These are phyloP conservation scores for Chalciporus piperatus DNA, from an alignment of 768 basidiomycete species.

Conservation along the genomic window DNA sequence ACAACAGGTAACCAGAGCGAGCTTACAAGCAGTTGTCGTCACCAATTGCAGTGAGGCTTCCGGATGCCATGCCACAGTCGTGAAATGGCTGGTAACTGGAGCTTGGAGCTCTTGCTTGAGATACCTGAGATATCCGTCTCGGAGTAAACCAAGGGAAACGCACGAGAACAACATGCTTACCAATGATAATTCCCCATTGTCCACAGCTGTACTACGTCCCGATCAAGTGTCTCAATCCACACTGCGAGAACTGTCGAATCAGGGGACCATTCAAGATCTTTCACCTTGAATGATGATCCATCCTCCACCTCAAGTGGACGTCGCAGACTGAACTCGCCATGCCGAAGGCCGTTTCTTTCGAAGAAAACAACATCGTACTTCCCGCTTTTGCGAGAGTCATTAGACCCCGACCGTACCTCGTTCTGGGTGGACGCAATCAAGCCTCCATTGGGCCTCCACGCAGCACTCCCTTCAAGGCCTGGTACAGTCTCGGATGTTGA, in stretches of 20 bases:
- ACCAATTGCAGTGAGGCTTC: slow-evolving; percentile 67
- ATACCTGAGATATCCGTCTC: slow-evolving; percentile 53
- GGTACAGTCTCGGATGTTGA: slow-evolving; percentile 82
- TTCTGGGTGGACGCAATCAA: slow-evolving; percentile 80
- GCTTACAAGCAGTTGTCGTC: slow-evolving; percentile 64
- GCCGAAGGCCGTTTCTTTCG: slow-evolving; percentile 90
- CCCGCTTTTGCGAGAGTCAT: slow-evolving; percentile 61
- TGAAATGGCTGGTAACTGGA: slow-evolving; percentile 55
- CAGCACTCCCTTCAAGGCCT: slow-evolving; percentile 74
- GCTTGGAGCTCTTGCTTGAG: slow-evolving; percentile 85
- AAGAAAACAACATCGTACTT: slow-evolving; percentile 90
- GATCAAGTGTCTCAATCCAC: slow-evolving; percentile 70
- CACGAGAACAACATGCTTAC: slow-evolving; percentile 35
- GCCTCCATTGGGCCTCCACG: slow-evolving; percentile 89
- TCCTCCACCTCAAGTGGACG: slow-evolving; percentile 31
- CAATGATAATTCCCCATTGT: slow-evolving; percentile 94
- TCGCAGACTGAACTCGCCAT: slow-evolving; percentile 80
- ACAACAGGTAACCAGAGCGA: not conserved
- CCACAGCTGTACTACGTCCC: slow-evolving; percentile 92
- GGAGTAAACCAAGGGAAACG: slow-evolving; percentile 5
- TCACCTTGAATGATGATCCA: slow-evolving; percentile 68
- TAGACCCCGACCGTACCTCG: slow-evolving; percentile 69
- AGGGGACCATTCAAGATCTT: slow-evolving; percentile 80
- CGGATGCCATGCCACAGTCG: slow-evolving; percentile 82
- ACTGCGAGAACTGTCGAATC: slow-evolving; percentile 84